Evolutionary conservation across 306 rosid genomes (phyloP).

Genomic region (Parietaria judaica): DNA sequence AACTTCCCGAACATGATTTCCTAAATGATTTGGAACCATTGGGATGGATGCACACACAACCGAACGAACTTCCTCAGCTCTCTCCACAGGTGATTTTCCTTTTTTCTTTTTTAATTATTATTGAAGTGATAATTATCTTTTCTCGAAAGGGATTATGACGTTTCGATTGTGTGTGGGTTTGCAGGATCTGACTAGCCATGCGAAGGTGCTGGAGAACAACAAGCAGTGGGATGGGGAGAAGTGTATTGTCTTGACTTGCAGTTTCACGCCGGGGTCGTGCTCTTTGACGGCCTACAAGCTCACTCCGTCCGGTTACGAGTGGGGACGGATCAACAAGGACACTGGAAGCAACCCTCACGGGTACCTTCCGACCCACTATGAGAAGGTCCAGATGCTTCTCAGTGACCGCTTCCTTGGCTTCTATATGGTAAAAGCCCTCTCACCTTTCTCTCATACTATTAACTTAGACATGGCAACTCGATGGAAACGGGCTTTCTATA

Average conservation of each 20-base stretch:
- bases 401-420: constrained; percentile 97
- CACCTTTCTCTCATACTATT: background rate
- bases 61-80: constrained; percentile 97
- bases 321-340: constrained; percentile 98
- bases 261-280: constrained; percentile 99
- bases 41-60: constrained; percentile 99
- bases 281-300: constrained; percentile 91
- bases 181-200: constrained; percentile 96
- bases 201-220: constrained; percentile 84
- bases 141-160: background rate
- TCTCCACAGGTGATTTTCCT: constrained; percentile 69
- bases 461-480: no score
- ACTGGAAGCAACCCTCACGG: constrained; percentile 96
- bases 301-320: constrained; percentile 94
- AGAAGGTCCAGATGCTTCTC: constrained; percentile 99
- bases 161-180: constrained; percentile 10
- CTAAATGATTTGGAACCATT: constrained; percentile 91
- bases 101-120: background rate
- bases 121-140: background rate
- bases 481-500: no score
- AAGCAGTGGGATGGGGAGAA: constrained; percentile 99
- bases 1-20: constrained; percentile 96
- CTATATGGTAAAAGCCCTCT: constrained; percentile 64
- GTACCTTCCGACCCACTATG: constrained; percentile 94
- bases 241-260: constrained; percentile 88